phyloP scores from a whole-genome alignment of 192 early-diverging fungal species.

The Chytriomyces hyalinus region DNA sequence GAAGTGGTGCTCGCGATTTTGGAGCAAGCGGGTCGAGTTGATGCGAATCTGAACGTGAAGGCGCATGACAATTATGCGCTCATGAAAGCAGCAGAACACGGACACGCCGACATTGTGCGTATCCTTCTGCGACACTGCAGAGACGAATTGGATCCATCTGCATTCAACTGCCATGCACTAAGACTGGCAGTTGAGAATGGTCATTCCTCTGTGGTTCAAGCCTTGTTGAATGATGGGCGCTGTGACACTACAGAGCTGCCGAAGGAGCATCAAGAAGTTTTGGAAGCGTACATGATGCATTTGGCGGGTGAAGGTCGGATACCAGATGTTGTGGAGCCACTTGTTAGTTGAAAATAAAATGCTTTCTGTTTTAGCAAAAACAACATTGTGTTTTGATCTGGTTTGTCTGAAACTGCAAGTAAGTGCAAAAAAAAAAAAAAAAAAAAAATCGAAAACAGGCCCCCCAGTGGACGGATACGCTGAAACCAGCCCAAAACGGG shows the following conservation, averaged over 20 bases:
- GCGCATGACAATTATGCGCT: constrained; percentile 1
- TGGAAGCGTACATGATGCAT: neutral
- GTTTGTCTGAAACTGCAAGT: no score
- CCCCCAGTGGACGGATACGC: no score
- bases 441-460: no score
- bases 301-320: no score
- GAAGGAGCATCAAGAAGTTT: neutral
- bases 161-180: neutral
- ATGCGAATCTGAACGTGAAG: neutral
- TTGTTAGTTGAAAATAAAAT: no score
- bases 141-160: neutral
- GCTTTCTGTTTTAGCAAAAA: no score
- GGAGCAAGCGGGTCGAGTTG: neutral
- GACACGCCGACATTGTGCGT: neutral
- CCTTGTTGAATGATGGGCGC: constrained; percentile 1
- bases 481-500: no score
- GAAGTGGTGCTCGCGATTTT: neutral
- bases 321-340: no score
- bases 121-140: neutral
- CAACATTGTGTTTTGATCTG: no score
- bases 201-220: neutral
- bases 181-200: constrained; percentile 2
- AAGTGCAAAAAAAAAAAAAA: no score
- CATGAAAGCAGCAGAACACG: neutral
- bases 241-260: neutral